Base-by-base conservation (phyloP, 208 protist genomes). In the Endotrypanum monterogeii region DNA sequence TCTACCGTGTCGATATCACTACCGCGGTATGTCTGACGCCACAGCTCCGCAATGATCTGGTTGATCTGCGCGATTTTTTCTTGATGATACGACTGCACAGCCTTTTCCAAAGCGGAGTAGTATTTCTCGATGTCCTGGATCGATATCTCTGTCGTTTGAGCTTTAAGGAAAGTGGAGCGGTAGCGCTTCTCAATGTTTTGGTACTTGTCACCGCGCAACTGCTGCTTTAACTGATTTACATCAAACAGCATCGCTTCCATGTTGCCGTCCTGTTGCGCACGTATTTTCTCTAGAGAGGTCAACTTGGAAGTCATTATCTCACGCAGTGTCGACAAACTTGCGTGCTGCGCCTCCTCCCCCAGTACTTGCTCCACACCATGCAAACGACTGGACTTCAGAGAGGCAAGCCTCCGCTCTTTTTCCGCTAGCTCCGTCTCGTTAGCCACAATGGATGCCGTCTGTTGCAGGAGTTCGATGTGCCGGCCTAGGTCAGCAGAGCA, bases 41-140 rank as follows among this genome's bases (percentile, higher is more conserved):
- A 99, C 16, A 99, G 82, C 58, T 99, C 98, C 14, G 89, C 85
- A 32, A 99, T 98, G 44, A 98, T 96, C 35, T 97, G 85, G 87
- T 99, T 99, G 60, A 99, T 99, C 75, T 99, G 98, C 28, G 90
- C 86, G 93, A 99, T 99, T 84, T 99, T 99, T 44, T 99, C 87
- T 55, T 90, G 84, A 82, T 99, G 99, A 84, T 99, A 99, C 37
- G 92, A 90, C 91, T 99, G 98, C 46, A 99, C 89, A 0, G 98
- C 97, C 74, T 92, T 93, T 63, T 99, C 97, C 20, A 99, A 85
- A 0, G 94, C 96, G 7, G 75, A 67, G 83, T 96, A 93, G 85
- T 96, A 98, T 74, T 96, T 97, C 39, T 96, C 91, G 55, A 96
- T 88, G 75, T 98, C 94, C 71, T 94, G 85, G 32, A 95, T 88